Percentiles rank a stretch among this genome's conserved stretches.
These are phyloP conservation scores for Saccharomyces pastorianus DNA, from an alignment of 1,139 yeast species.

Conservation along the genomic window DNA sequence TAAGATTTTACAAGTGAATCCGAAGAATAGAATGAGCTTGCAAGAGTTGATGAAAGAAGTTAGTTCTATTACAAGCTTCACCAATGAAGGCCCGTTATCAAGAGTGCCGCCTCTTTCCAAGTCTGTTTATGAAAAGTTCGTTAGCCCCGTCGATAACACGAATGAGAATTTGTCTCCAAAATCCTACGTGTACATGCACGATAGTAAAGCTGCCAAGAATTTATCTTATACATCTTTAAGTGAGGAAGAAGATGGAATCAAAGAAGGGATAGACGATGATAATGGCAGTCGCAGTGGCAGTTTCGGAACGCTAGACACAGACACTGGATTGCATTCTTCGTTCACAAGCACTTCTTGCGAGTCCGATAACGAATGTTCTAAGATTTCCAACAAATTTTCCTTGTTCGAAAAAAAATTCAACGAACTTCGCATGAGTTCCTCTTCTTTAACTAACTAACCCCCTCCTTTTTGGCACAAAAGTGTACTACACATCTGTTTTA, in stretches of 20 bases:
- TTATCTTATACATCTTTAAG: not conserved
- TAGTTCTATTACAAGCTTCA: constrained; percentile 1
- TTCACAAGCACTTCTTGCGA: not conserved
- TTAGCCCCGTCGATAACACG: not conserved
- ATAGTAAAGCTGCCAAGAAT: not conserved
- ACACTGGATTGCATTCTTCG: not conserved
- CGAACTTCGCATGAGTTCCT: not conserved
- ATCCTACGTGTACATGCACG: not conserved
- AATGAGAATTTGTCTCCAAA: not conserved
- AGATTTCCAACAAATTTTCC: not conserved
- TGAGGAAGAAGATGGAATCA: not conserved
- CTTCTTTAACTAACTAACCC: not conserved
- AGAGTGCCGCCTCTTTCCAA: not conserved
- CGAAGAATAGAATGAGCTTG: constrained; percentile 55
- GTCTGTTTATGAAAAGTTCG: not conserved
- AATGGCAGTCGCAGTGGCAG: not conserved
- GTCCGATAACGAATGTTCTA: not conserved
- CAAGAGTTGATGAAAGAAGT: constrained; percentile 34
- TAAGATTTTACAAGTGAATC: constrained; percentile 53
- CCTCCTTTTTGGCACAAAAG: not conserved
- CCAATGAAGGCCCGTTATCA: constrained; percentile 1
- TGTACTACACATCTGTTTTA: not conserved
- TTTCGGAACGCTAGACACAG: not conserved
- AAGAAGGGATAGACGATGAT: not conserved
- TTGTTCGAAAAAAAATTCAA: not conserved